Evolutionary conservation across 139 green algal species (phyloP), one percentile per base, ranked within the genome.

Genomic region (Nannochloris sp.): DNA sequence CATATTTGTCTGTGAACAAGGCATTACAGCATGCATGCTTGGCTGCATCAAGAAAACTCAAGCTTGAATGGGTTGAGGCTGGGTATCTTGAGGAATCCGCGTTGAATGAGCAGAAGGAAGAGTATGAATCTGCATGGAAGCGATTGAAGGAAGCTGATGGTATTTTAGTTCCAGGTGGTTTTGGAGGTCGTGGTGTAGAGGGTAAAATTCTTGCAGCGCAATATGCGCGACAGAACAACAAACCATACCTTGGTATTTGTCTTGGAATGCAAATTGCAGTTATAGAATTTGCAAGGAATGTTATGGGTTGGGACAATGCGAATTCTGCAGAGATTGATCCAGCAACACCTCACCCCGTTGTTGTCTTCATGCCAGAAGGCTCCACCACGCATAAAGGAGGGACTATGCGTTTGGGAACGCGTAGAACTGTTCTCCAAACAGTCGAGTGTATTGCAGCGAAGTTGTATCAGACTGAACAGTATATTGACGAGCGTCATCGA

Each of bases 291-390:
- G 89, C 88, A 3, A 86, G 93, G 60, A 92, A 88, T 62, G 87
- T 97, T 70, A 69, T 98, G 66, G 79, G 81, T 24, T 61, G 88
- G 36, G 64, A 66, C 14, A 80, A 90, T 8, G 93, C 93, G 55
- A 89, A 97, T 86, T 82, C 51, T 44, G 90, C 88, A 12, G 93
- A 99, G 79, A 95, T 96, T 62, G 78, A 90, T 8, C 65, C 67
- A 6, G 86, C 76, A 19, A 95, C 86, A 0, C 66, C 77, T 4
- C 31, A 87, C 40, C 91, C 91, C 0, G 87, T 78, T 37, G 89
- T 99, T 15, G 90, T 98, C 31, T 98, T 97, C 80, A 98, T 99
- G 93, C 93, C 93, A 0, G 93, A 99, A 83, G 81, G 79, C 11
- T 90, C 80, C 44, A 90, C 74, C 29, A 96, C 91, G 2, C 91